Percentiles rank a stretch among this genome's conserved stretches.
Evolutionary conservation across 768 basidiomycete genomes (phyloP).

Genomic region (Lactarius hengduanensis): DNA sequence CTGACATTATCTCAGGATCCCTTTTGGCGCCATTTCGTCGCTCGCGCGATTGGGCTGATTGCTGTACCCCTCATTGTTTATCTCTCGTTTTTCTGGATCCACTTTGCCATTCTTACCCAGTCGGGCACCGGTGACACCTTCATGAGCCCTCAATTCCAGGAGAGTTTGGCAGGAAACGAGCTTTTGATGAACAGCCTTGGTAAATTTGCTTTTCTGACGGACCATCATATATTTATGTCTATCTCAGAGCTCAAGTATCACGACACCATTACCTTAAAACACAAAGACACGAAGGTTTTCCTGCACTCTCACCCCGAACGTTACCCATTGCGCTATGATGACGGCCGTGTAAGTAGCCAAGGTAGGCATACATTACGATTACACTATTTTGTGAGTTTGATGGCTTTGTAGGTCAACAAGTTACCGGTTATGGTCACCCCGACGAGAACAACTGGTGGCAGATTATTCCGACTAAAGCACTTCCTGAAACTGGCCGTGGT

Average conservation of each 20-base stretch:
- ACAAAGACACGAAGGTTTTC: constrained; percentile 91
- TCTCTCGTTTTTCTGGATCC: constrained; percentile 93
- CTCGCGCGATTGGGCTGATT: constrained; percentile 83
- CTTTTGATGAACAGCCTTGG: constrained; percentile 90
- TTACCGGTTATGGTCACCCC: constrained; percentile 91
- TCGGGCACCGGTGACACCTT: constrained; percentile 94
- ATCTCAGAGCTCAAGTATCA: constrained; percentile 85
- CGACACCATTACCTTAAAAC: constrained; percentile 82
- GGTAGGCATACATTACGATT: constrained; percentile 42
- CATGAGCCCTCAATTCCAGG: constrained; percentile 98
- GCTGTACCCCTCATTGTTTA: constrained; percentile 87
- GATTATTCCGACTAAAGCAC: constrained; percentile 89
- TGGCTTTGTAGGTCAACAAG: constrained; percentile 73
- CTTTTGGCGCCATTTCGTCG: constrained; percentile 85
- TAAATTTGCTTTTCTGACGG: constrained; percentile 37
- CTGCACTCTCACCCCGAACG: constrained; percentile 89
- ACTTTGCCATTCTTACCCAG: constrained; percentile 82
- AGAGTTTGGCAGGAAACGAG: constrained; percentile 90
- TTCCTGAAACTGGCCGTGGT: constrained; percentile 91
- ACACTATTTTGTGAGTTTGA: constrained; percentile 3
- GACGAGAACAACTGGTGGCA: constrained; percentile 97
- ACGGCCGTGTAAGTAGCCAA: constrained; percentile 93
- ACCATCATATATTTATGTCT: constrained; percentile 9
- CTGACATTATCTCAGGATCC: constrained; percentile 42
- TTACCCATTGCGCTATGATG: constrained; percentile 93